Percentiles rank a stretch among this genome's conserved stretches.
Conservation (phyloP, 805 yeast species). For the Barnettozyma wickerhamii region DNA sequence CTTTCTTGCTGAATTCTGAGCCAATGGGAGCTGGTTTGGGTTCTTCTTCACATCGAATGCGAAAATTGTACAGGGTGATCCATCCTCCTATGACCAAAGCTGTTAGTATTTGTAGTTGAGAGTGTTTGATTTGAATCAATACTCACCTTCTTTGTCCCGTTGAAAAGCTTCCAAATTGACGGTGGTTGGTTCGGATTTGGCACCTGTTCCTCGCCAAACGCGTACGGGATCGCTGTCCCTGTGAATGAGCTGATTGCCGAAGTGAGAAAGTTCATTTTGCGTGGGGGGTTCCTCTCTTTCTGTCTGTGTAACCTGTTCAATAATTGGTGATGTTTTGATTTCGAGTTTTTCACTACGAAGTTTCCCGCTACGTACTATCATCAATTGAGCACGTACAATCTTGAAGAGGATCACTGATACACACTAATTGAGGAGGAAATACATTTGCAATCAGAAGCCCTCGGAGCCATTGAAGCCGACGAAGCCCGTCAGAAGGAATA, state of each 20-base stretch:
- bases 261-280: constrained; percentile 61
- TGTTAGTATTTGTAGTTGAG: too few relatives aligned
- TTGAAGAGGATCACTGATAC: too few relatives aligned
- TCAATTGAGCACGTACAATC: too few relatives aligned
- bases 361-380: neutral
- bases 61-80: constrained; percentile 56
- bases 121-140: neutral
- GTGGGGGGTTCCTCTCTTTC: too few relatives aligned
- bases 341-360: neutral
- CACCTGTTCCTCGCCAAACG: constrained; percentile 40
- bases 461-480: constrained; percentile 73
- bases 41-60: constrained; percentile 50
- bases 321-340: too few relatives aligned
- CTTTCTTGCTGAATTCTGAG: constrained; percentile 41
- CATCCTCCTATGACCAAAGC: too few relatives aligned
- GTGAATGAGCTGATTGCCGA: constrained; percentile 56
- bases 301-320: too few relatives aligned
- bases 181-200: constrained; percentile 29
- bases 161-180: constrained; percentile 59
- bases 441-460: constrained; percentile 42
- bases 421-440: too few relatives aligned
- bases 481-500: constrained; percentile 65
- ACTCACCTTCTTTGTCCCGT: constrained; percentile 45
- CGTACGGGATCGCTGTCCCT: constrained; percentile 55
- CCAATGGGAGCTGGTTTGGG: constrained; percentile 32